A percentile compares a stretch with the other conserved stretches of the same genome.
phyloP scores from a whole-genome alignment of 495 filamentous ascomycete species.

The Trichocladium uniseriatum region DNA sequence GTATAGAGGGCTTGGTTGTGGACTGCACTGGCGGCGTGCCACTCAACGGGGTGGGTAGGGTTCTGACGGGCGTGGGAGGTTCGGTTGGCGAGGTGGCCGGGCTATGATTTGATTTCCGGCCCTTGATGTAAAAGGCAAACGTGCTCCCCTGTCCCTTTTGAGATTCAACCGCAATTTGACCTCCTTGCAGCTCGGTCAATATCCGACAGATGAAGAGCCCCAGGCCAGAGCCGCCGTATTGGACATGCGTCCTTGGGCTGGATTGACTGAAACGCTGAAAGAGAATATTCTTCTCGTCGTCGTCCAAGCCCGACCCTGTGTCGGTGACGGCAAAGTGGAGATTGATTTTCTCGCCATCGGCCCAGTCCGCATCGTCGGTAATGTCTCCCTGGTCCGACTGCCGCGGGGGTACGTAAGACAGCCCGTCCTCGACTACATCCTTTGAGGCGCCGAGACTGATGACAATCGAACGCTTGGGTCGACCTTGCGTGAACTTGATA shows the following conservation, averaged over 20 bases:
- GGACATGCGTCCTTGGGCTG: constrained; percentile 62
- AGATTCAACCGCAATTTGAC: constrained; percentile 72
- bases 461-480: constrained; percentile 50
- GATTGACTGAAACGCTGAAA: constrained; percentile 80
- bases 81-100: background rate
- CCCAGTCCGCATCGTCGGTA: constrained; percentile 56
- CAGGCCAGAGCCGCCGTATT: constrained; percentile 75
- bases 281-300: constrained; percentile 61
- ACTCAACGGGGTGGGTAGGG: background rate
- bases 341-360: constrained; percentile 55
- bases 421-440: constrained; percentile 38
- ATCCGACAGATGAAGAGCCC: constrained; percentile 75
- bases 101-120: constrained; percentile 24
- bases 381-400: constrained; percentile 39
- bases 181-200: constrained; percentile 72
- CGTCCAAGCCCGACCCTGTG: constrained; percentile 65
- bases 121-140: constrained; percentile 68
- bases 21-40: background rate
- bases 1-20: background rate
- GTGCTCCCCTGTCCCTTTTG: constrained; percentile 65
- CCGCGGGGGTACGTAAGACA: constrained; percentile 49
- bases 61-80: background rate
- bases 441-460: constrained; percentile 61
- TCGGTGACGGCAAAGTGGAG: constrained; percentile 70
- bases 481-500: constrained; percentile 67